Base-by-base conservation (phyloP, 2,329 filamentous ascomycete genomes). In the Penicillium psychrosexuale region DNA sequence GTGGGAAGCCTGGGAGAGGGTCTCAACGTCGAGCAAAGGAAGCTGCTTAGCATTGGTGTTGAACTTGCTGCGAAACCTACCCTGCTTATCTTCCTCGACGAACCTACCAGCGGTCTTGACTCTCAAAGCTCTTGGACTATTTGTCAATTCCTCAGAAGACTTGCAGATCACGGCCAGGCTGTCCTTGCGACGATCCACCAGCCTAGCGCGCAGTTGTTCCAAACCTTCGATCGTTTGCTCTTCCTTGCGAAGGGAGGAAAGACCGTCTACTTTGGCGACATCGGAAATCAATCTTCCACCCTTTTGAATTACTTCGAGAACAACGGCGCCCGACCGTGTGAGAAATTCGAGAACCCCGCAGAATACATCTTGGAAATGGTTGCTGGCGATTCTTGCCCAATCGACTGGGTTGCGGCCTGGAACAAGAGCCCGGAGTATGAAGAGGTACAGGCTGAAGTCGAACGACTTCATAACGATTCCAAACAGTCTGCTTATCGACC, bases 121-220 rank as follows among this genome's bases (percentile, higher is more conserved):
- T 90, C 85, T 57, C 91, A 96, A 72, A 94, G 89, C 2, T 91
- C 90, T 1, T 96, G 90, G 90, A 87, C 90, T 56, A 96, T 96
- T 67, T 81, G 89, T 47, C 84, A 88, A 64, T 82, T 96, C 15
- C 81, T 96, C 34, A 86, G 92, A 72, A 95, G 93, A 75, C 79
- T 96, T 30, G 90, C 90, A 64, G 89, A 93, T 71, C 86, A 84
- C 55, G 91, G 92, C 11, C 90, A 94, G 70, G 91, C 92, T 30
- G 87, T 96, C 68, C 83, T 96, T 11, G 95, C 90, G 73, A 96
- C 92, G 0, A 96, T 96, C 56, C 92, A 97, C 70, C 92, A 97
- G 71, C 92, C 91, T 12, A 93, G 89, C 12, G 90, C 90, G 31
- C 90, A 94, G 78, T 80, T 96, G 46, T 96, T 96, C 78, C 88